Base-by-base conservation (phyloP, 2,329 filamentous ascomycete species). In the Allantophomopsis cytisporea region DNA sequence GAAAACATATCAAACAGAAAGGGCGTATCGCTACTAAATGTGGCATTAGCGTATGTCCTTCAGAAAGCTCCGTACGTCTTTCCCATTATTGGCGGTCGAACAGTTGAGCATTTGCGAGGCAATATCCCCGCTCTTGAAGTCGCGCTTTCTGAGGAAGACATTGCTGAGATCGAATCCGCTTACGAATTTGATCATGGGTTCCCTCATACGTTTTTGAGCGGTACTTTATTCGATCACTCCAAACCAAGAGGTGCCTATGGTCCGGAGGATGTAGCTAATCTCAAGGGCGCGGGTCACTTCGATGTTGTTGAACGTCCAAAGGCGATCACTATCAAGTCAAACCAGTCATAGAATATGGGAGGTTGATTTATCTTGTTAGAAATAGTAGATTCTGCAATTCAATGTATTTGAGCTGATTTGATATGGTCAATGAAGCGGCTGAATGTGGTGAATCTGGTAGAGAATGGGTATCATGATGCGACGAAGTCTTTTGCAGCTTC, bases 31-130 rank as follows among this genome's bases (percentile, higher is more conserved):
- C 65, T 83, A 36, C 80, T 76, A 4, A 69, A 69, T 31, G 60
- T 83, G 28, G 81, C 82, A 8, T 59, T 87, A 17, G 81, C 82
- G 2, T 87, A 87, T 51, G 74, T 86, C 12, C 70, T 83, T 66
- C 69, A 75, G 46, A 85, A 86, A 60, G 64, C 76, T 1, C 72
- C 79, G 0, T 75, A 83, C 49, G 76, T 86, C 11, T 84, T 83
- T 51, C 83, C 83, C 1, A 75, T 87, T 32, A 64, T 85, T 5
- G 81, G 82, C 8, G 77, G 78, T 0, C 68, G 80, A 10, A 85
- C 76, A 48, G 56, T 83, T 7, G 73, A 79, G 37, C 80, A 87
- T 52, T 60, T 88, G 32, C 71, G 77, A 52, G 68, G 66, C 41
- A 86, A 85, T 50, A 80, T 86, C 46, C 71, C 79, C 50, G 77